phyloP scores from a whole-genome alignment of 2,329 filamentous ascomycete species.

The Amphichorda felina region DNA sequence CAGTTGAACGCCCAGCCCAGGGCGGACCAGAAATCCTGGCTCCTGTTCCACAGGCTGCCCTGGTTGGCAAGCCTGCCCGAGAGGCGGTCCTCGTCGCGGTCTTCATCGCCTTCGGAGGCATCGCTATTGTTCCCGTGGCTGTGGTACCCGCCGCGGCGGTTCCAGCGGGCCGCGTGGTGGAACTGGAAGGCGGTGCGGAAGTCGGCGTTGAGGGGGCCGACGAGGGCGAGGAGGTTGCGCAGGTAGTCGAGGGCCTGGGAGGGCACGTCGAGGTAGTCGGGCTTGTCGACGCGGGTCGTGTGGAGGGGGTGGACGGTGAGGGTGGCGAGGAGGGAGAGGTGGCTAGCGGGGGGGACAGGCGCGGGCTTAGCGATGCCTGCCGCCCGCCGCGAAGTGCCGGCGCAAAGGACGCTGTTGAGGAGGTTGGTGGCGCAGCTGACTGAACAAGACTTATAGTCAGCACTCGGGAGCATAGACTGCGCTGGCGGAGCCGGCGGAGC shows the following conservation, averaged over 20 bases:
- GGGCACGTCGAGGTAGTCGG: conserved; percentile 50
- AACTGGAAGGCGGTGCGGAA: conserved; percentile 67
- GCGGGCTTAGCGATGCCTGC: conserved; percentile 25
- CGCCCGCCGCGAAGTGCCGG: conserved; percentile 27
- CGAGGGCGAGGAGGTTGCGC: conserved; percentile 48
- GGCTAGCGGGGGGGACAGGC: conserved; percentile 56
- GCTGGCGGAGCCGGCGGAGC: too few relatives aligned
- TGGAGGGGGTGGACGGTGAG: conserved; percentile 71
- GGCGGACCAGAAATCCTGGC: conserved; percentile 78
- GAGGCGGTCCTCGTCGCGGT: conserved; percentile 39
- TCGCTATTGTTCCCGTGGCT: conserved; percentile 26
- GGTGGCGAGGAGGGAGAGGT: conserved; percentile 68
- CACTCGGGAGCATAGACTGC: too few relatives aligned
- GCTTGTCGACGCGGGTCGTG: conserved; percentile 58
- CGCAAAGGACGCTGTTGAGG: conserved; percentile 48
- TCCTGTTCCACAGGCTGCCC: conserved; percentile 60
- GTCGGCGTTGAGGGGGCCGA: conserved; percentile 59
- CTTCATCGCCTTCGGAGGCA: conserved; percentile 26
- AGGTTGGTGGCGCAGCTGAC: conserved; percentile 34
- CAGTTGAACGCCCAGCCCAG: conserved; percentile 93
- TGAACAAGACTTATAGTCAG: too few relatives aligned
- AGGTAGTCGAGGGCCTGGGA: conserved; percentile 60
- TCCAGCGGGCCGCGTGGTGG: conserved; percentile 12
- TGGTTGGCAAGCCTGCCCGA: conserved; percentile 48
- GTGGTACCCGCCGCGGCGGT: conserved; percentile 13